Conservation (phyloP, 2,329 filamentous ascomycete species). For the Neopestalotiopsis sp. region DNA sequence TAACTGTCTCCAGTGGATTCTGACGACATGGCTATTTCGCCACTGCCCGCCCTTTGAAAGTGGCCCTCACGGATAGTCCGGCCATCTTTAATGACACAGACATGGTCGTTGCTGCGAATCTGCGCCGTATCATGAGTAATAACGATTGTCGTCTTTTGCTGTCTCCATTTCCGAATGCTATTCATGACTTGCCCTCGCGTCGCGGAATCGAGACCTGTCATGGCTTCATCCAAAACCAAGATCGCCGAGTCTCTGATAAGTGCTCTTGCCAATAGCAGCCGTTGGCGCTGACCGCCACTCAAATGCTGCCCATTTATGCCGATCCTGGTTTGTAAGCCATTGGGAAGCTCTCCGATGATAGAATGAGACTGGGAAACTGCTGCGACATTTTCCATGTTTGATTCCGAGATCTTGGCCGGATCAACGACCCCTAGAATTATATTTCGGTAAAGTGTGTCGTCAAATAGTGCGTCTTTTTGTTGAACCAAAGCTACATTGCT, state of each 20-base stretch:
- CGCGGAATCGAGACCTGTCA: conserved; percentile 81
- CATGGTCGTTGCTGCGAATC: conserved; percentile 74
- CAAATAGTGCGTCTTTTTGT: conserved; percentile 81
- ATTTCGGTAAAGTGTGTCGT: conserved; percentile 79
- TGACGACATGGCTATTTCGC: neutral
- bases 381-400: conserved; percentile 66
- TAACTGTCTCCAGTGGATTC: neutral
- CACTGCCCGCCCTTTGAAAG: conserved; percentile 47
- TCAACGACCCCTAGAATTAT: conserved; percentile 72
- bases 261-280: conserved; percentile 81
- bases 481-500: conserved; percentile 82
- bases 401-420: conserved; percentile 51
- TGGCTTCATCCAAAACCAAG: conserved; percentile 87
- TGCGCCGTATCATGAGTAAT: conserved; percentile 90
- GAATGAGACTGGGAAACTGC: conserved; percentile 72
- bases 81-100: conserved; percentile 80
- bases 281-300: conserved; percentile 86
- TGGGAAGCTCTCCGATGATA: conserved; percentile 69
- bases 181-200: conserved; percentile 74
- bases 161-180: conserved; percentile 77
- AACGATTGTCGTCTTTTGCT: conserved; percentile 84
- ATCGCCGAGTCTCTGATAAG: conserved; percentile 78
- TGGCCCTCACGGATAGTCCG: conserved; percentile 72
- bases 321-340: conserved; percentile 74
- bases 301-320: conserved; percentile 73